Conservation (phyloP, 2,329 filamentous ascomycete species). For the Didymellaceae sp. region DNA sequence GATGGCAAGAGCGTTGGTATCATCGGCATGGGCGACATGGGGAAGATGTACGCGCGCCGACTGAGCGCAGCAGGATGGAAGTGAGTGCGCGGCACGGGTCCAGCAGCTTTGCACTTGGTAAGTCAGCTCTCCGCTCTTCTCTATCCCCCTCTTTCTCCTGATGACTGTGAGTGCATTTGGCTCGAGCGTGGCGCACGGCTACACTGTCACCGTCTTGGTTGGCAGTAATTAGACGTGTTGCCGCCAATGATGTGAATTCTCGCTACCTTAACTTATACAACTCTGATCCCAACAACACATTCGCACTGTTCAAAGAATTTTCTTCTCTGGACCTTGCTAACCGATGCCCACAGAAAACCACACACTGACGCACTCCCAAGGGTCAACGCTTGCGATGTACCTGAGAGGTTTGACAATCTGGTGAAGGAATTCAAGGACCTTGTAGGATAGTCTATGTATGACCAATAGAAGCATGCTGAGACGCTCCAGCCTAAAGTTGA, state of each 20-base stretch:
- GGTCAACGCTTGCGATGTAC: slow-evolving; percentile 91
- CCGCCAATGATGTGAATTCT: slow-evolving; percentile 98
- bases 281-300: slow-evolving; percentile 71
- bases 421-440: slow-evolving; percentile 81
- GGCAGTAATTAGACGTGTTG: slow-evolving; percentile 60
- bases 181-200: slow-evolving; percentile 86
- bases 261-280: slow-evolving; percentile 89
- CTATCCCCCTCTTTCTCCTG: slow-evolving; percentile 60
- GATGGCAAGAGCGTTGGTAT: slow-evolving; percentile 79
- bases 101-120: slow-evolving; percentile 30
- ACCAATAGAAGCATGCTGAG: slow-evolving; percentile 52
- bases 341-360: slow-evolving; percentile 39
- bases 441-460: slow-evolving; percentile 69
- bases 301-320: slow-evolving; percentile 28
- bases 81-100: slow-evolving; percentile 63
- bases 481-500: slow-evolving; percentile 74
- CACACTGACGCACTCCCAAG: slow-evolving; percentile 59
- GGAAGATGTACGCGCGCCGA: slow-evolving; percentile 93
- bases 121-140: slow-evolving; percentile 25
- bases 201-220: slow-evolving; percentile 78
- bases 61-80: slow-evolving; percentile 95
- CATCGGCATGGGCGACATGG: slow-evolving; percentile 99
- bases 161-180: slow-evolving; percentile 99
- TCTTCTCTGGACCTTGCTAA: slow-evolving; percentile 37
- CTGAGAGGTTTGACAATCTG: slow-evolving; percentile 84